Conservation (phyloP, 2,329 filamentous ascomycete species). For the Colletotrichum falcatum region DNA sequence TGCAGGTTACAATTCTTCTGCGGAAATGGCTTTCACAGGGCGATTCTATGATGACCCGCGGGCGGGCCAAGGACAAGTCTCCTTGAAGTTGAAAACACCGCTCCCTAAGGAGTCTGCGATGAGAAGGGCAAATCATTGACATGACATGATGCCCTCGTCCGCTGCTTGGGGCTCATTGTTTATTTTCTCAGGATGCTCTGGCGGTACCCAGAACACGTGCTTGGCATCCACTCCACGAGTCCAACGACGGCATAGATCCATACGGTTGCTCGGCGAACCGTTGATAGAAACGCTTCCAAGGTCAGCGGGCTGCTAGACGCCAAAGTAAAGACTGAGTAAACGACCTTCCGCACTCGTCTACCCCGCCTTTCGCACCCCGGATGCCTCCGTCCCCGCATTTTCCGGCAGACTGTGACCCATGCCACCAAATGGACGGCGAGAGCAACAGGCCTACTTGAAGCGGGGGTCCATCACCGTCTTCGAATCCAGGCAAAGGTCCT, state of each 20-base stretch:
- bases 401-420: background rate
- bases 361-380: background rate
- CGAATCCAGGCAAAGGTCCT: background rate
- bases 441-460: background rate
- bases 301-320: background rate
- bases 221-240: no score
- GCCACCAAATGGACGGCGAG: background rate
- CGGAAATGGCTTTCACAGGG: background rate
- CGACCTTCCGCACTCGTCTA: background rate
- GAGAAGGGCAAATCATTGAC: background rate
- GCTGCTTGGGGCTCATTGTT: background rate
- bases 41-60: background rate
- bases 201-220: background rate
- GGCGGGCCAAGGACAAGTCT: background rate
- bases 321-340: background rate
- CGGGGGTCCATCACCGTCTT: background rate
- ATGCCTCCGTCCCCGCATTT: background rate
- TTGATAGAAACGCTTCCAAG: background rate
- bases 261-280: background rate
- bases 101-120: background rate
- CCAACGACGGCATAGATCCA: background rate
- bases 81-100: background rate
- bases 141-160: background rate
- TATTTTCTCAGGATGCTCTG: no score
- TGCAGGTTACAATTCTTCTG: no score